phyloP scores from a whole-genome alignment of 331 rosid species.

The Quercus phellos region DNA sequence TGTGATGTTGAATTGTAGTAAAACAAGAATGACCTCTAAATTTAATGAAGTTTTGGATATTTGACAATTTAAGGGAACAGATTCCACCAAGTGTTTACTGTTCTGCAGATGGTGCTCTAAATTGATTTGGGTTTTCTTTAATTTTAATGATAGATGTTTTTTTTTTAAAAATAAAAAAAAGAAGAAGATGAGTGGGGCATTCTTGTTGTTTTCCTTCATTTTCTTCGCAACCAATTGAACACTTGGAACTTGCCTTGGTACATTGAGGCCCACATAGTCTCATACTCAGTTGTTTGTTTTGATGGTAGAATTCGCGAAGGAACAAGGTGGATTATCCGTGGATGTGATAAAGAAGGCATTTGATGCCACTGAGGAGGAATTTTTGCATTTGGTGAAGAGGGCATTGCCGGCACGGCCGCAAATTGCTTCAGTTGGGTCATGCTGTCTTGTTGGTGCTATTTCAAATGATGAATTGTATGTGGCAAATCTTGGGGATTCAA shows the following conservation, averaged over 20 bases:
- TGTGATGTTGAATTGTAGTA: too few species aligned
- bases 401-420: conserved; percentile 51
- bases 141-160: not conserved
- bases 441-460: conserved; percentile 92
- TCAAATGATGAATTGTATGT: conserved; percentile 59
- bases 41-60: not conserved
- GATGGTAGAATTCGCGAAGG: conserved; percentile 64
- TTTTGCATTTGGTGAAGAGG: conserved; percentile 62
- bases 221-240: not conserved
- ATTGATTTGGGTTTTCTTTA: not conserved
- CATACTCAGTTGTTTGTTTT: not conserved
- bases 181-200: not conserved
- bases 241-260: not conserved
- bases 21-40: not conserved
- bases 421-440: conserved; percentile 84
- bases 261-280: not conserved
- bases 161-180: too few species aligned
- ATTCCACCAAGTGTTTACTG: not conserved
- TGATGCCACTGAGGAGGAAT: conserved; percentile 79
- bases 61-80: not conserved
- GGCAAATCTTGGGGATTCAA: conserved; percentile 91
- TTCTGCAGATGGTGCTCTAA: not conserved
- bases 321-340: conserved; percentile 80
- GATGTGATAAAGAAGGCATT: conserved; percentile 86
- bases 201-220: not conserved